Evolutionary conservation across 106 monocot species (phyloP).

Genomic region (Acorus gramineus): DNA sequence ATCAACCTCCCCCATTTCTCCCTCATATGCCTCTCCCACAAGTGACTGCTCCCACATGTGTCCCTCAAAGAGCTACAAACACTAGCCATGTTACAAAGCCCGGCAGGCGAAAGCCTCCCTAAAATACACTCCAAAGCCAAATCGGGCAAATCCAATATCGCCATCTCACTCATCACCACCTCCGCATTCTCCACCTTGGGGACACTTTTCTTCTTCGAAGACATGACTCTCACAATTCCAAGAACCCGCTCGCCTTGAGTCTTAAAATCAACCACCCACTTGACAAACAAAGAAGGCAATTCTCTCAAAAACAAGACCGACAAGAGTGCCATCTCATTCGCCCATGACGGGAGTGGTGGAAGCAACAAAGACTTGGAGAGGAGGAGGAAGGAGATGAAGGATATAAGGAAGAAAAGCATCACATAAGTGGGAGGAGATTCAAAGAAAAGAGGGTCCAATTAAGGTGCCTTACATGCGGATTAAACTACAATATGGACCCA

Average conservation of each 20-base stretch:
- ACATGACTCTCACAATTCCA: background rate
- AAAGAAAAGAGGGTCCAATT: background rate
- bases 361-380: slow-evolving; percentile 19
- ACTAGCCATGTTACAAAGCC: slow-evolving; percentile 45
- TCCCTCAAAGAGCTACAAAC: slow-evolving; percentile 50
- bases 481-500: no score
- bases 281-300: slow-evolving; percentile 8
- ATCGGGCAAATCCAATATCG: slow-evolving; percentile 78
- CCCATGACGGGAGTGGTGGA: slow-evolving; percentile 32
- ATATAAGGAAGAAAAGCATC: slow-evolving; percentile 60
- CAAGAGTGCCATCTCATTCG: slow-evolving; percentile 23
- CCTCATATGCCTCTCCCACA: slow-evolving; percentile 70
- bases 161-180: slow-evolving; percentile 1
- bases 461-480: background rate
- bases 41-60: slow-evolving; percentile 43
- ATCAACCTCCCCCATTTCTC: slow-evolving; percentile 75
- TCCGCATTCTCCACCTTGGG: no score
- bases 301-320: slow-evolving; percentile 29
- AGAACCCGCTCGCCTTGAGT: background rate
- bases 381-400: slow-evolving; percentile 43
- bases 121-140: slow-evolving; percentile 66
- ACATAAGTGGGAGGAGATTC: background rate
- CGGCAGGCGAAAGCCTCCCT: slow-evolving; percentile 45
- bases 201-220: no score
- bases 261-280: slow-evolving; percentile 6